A percentile compares a stretch with the other conserved stretches of the same genome.
phyloP scores from a whole-genome alignment of 2,329 filamentous ascomycete species.

The Phaeosphaeria sp. region DNA sequence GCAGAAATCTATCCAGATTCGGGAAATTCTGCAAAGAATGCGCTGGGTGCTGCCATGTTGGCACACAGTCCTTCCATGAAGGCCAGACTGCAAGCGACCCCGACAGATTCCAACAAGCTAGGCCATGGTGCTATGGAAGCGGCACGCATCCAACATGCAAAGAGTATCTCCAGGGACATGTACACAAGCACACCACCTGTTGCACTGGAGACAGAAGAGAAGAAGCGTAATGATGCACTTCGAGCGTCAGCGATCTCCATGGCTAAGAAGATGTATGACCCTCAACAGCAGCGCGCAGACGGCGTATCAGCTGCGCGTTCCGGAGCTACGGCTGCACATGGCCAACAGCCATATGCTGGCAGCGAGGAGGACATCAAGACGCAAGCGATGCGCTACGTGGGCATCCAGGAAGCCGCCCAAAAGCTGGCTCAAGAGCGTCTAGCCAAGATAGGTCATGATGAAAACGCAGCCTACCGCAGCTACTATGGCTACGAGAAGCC shows the following conservation, averaged over 20 bases:
- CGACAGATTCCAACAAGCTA: slow-evolving; percentile 46
- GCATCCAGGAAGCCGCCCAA: slow-evolving; percentile 85
- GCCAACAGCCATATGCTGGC: slow-evolving; percentile 32
- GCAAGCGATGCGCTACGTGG: slow-evolving; percentile 60
- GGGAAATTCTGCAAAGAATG: slow-evolving; percentile 68
- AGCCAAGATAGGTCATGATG: slow-evolving; percentile 78
- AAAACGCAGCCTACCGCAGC: slow-evolving; percentile 70
- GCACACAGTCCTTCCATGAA: slow-evolving; percentile 61
- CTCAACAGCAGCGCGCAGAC: slow-evolving; percentile 69
- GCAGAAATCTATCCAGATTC: slow-evolving; percentile 61
- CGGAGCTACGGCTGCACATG: slow-evolving; percentile 43
- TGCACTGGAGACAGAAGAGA: slow-evolving; percentile 74
- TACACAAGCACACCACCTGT: slow-evolving; percentile 79
- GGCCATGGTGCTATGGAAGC: slow-evolving; percentile 63
- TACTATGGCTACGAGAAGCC: slow-evolving; percentile 73
- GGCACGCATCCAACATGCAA: slow-evolving; percentile 70
- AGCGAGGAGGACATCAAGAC: slow-evolving; percentile 58
- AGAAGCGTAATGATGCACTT: slow-evolving; percentile 73
- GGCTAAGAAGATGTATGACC: slow-evolving; percentile 84
- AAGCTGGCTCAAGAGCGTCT: slow-evolving; percentile 84
- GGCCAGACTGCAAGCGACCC: slow-evolving; percentile 21
- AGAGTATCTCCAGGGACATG: slow-evolving; percentile 75
- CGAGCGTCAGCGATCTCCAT: slow-evolving; percentile 86
- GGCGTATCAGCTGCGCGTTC: slow-evolving; percentile 46
- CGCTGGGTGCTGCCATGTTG: slow-evolving; percentile 74